phyloP scores from a whole-genome alignment of 1,284 basidiomycete genomes.

The Trichosporon inkin region DNA sequence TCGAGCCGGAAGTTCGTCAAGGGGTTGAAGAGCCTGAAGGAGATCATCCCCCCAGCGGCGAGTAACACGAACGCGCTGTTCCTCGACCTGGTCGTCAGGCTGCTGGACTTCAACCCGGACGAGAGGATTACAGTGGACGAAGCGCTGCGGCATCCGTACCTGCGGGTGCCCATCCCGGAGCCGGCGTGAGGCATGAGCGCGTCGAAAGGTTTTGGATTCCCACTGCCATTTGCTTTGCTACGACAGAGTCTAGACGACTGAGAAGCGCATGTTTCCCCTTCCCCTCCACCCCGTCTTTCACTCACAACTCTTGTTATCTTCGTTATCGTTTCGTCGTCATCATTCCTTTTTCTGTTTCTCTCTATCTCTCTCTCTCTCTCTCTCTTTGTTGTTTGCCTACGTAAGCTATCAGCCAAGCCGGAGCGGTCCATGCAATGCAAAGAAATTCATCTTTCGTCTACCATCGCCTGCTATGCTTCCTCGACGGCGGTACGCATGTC shows the following conservation, averaged over 20 bases:
- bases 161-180: slow-evolving; percentile 45
- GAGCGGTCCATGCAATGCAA: neutral
- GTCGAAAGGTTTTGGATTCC: no score
- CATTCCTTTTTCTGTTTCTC: neutral
- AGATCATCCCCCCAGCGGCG: slow-evolving; percentile 70
- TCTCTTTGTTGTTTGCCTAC: slow-evolving; percentile 2
- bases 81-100: slow-evolving; percentile 75
- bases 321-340: neutral
- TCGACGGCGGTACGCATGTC: slow-evolving; percentile 69
- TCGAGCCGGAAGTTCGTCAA: slow-evolving; percentile 93
- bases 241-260: neutral
- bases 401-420: neutral
- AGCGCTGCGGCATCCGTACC: slow-evolving; percentile 82
- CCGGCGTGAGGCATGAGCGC: slow-evolving; percentile 19
- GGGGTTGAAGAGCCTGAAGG: slow-evolving; percentile 70
- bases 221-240: no score
- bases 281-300: no score
- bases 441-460: neutral
- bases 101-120: slow-evolving; percentile 87
- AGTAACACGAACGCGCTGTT: slow-evolving; percentile 62
- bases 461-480: slow-evolving; percentile 27
- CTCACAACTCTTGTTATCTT: no score
- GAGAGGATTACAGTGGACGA: slow-evolving; percentile 80
- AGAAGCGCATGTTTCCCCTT: neutral
- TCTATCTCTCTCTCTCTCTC: neutral